Evolutionary conservation across 805 yeast species (phyloP).

Genomic region (Ogataea chonburiensis): DNA sequence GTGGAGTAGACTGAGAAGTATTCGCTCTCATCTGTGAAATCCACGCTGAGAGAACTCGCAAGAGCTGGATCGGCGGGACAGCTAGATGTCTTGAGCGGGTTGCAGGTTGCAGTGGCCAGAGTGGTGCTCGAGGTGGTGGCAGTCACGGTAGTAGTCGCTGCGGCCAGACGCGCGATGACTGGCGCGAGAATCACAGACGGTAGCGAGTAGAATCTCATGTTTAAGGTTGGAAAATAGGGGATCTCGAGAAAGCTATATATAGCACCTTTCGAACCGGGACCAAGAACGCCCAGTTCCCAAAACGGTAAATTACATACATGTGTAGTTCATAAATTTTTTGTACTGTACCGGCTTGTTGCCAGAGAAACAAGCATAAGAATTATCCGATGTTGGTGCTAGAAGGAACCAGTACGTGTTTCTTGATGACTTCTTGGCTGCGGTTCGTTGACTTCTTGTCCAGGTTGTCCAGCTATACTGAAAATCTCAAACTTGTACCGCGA

Average conservation of each 20-base stretch:
- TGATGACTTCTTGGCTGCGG: too few species aligned
- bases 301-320: slow-evolving; percentile 12
- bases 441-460: too few species aligned
- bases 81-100: slow-evolving; percentile 31
- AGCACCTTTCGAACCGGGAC: slow-evolving; percentile 8
- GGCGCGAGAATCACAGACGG: slow-evolving; percentile 3
- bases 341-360: neutral
- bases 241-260: slow-evolving; percentile 8
- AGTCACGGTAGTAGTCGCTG: slow-evolving; percentile 7
- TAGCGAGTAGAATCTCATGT: slow-evolving; percentile 3
- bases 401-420: too few species aligned
- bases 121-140: slow-evolving; percentile 16
- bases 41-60: slow-evolving; percentile 50
- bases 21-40: slow-evolving; percentile 48
- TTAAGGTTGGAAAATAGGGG: neutral
- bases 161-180: slow-evolving; percentile 6
- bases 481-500: too few species aligned
- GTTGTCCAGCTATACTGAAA: too few species aligned
- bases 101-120: slow-evolving; percentile 28
- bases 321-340: too few species aligned
- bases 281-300: slow-evolving; percentile 11
- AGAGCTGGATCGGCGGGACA: slow-evolving; percentile 55
- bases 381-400: too few species aligned
- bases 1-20: slow-evolving; percentile 44
- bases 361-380: neutral